Conservation (phyloP, 2,329 filamentous ascomycete species). For the Colletotrichum tanaceti region DNA sequence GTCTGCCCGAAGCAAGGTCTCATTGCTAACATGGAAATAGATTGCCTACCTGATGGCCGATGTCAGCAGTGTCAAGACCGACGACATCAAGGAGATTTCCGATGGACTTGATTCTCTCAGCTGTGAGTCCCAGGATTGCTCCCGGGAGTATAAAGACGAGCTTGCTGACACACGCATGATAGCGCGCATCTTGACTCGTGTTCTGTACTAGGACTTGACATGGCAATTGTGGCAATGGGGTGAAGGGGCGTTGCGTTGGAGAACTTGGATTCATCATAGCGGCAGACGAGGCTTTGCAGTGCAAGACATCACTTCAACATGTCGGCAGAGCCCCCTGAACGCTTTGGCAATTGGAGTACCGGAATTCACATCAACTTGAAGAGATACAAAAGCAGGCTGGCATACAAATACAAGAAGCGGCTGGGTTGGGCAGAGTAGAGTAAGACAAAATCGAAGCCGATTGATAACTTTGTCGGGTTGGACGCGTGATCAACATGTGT, state of each 20-base stretch:
- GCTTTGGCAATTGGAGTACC: conserved; percentile 29
- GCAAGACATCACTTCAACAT: conserved; percentile 35
- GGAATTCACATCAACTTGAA: conserved; percentile 38
- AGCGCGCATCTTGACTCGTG: conserved; percentile 61
- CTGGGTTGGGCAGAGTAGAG: neutral
- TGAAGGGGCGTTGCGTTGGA: conserved; percentile 25
- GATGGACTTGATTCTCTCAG: conserved; percentile 83
- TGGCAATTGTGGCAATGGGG: conserved; percentile 17
- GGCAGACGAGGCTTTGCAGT: conserved; percentile 10
- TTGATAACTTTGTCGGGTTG: no score
- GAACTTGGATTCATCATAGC: conserved; percentile 15
- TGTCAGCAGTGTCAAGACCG: conserved; percentile 84
- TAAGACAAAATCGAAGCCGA: neutral
- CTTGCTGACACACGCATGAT: conserved; percentile 18
- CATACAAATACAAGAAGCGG: neutral
- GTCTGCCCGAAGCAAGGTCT: neutral
- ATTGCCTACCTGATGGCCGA: conserved; percentile 98
- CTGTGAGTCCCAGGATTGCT: conserved; percentile 66
- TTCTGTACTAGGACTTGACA: conserved; percentile 54
- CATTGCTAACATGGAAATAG: conserved; percentile 51
- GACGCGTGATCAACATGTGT: no score
- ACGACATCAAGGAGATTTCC: conserved; percentile 87
- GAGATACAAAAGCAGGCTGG: conserved; percentile 9
- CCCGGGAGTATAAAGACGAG: neutral
- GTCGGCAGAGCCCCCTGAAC: conserved; percentile 16